Conservation (phyloP, 371 early-diverging fungal genomes). For the Smittium mucronatum region DNA sequence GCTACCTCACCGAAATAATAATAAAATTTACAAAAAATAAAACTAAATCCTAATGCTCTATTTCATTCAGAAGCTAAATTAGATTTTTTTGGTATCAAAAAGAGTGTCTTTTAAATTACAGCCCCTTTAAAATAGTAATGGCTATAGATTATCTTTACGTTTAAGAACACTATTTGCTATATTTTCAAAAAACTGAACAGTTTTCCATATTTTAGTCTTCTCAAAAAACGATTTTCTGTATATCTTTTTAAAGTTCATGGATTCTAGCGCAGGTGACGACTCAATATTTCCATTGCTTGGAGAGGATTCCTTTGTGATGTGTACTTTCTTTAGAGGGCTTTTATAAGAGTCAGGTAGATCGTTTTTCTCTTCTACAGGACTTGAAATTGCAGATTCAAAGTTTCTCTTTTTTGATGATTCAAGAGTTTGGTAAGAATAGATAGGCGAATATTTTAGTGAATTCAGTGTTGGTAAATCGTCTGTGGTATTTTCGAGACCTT, state of each 20-base stretch:
- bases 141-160: no score
- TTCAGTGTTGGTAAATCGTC: no score
- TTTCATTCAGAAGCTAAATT: no score
- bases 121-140: no score
- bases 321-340: neutral
- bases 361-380: neutral
- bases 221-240: neutral
- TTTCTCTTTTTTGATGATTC: neutral
- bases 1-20: no score
- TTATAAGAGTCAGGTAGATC: neutral
- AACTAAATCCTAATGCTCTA: no score
- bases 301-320: neutral
- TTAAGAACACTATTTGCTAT: neutral
- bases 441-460: no score
- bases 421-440: neutral
- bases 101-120: no score
- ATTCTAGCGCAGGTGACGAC: neutral
- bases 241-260: neutral
- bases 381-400: neutral
- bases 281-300: neutral
- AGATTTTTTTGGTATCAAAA: no score
- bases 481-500: neutral
- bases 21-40: no score
- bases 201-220: neutral
- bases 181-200: neutral